Evolutionary conservation across 495 filamentous ascomycete genomes (phyloP), one percentile per base, ranked within the genome.

Genomic region (Penicillium fimorum): DNA sequence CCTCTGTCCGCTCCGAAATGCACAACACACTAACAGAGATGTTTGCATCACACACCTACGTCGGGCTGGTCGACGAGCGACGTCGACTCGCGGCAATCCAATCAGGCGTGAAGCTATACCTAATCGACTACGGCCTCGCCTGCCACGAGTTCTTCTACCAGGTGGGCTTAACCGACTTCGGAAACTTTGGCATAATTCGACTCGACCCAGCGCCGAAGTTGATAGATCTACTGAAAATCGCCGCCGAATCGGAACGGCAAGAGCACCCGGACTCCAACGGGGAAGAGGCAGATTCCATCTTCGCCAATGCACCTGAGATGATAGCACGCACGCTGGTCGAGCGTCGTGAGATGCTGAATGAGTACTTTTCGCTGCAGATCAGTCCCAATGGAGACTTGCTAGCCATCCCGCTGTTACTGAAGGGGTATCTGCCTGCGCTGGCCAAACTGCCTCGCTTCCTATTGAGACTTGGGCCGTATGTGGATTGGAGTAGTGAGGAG

Each of bases 141-240:
- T 88, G 85, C 70, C 87, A 84, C 54, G 95, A 97, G 65, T 92
- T 93, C 73, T 96, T 99, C 75, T 97, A 99, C 74, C 95, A 99
- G 72, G 76, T 97, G 44, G 95, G 92, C 2, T 82, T 99, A 42
- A 96, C 94, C 0, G 91, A 97, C 66, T 99, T 97, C 70, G 91
- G 88, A 2, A 97, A 97, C 66, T 97, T 96, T 68, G 95, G 95
- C 15, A 65, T 77, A 48, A 96, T 97, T 62, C 81, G 79, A 9
- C 89, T 97, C 54, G 82, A 87, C 48, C 89, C 92, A 1, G 79
- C 90, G 1, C 81, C 96, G 0, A 79, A 83, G 50, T 72, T 97
- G 10, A 69, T 76, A 13, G 84, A 89, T 49, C 71, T 97, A 10
- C 77, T 99, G 0, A 66, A 72, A 30, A 79, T 96, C 32, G 94